Percentiles rank a stretch among this genome's conserved stretches.
Conservation (phyloP, 306 rosid species). For the Gynostemma pentaphyllum region DNA sequence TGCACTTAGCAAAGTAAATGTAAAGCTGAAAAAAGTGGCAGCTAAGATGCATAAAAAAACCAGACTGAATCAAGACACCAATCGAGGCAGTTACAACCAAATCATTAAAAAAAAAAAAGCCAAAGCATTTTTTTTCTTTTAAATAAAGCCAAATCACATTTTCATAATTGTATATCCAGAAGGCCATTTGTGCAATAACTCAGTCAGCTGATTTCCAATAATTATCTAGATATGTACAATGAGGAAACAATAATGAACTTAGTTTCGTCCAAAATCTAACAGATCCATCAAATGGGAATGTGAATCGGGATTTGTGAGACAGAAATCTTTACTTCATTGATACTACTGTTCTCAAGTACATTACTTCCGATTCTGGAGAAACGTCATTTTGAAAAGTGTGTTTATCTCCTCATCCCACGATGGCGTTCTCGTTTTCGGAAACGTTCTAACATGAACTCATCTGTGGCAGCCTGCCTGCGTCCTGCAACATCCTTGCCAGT, state of each 20-base stretch:
- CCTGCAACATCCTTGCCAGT: constrained; percentile 41
- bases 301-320: background rate
- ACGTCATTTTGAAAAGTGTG: background rate
- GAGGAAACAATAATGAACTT: background rate
- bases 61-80: background rate
- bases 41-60: no score
- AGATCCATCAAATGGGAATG: no score
- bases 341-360: background rate
- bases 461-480: constrained; percentile 94
- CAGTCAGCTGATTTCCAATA: background rate
- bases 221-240: no score
- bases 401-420: constrained; percentile 72
- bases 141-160: background rate
- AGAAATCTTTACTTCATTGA: background rate
- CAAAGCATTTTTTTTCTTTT: no score
- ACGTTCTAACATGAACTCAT: constrained; percentile 86
- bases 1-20: background rate
- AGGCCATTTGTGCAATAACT: background rate
- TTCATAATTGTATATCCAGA: background rate
- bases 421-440: constrained; percentile 94
- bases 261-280: background rate
- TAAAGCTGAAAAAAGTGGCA: background rate
- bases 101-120: no score
- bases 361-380: background rate
- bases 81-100: no score